Evolutionary conservation across 2,329 filamentous ascomycete genomes (phyloP).

Genomic region (Leptodontidium sp.): DNA sequence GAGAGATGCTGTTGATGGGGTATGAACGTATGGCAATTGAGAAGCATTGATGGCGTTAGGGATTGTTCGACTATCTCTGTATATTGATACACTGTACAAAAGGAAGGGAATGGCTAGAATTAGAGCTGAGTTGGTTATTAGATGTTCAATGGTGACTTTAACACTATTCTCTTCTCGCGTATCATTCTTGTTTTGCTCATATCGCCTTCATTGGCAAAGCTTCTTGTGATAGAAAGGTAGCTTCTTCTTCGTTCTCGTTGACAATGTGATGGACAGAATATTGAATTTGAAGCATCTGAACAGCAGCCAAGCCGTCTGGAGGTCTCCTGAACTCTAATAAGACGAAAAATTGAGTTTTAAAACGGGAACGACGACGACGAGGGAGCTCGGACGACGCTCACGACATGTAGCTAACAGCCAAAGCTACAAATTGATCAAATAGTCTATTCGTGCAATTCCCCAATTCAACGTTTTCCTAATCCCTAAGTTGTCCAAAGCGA

Average conservation of each 20-base stretch:
- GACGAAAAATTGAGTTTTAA: too few species aligned
- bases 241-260: too few species aligned
- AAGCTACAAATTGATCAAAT: neutral
- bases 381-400: neutral
- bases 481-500: slow-evolving; percentile 17
- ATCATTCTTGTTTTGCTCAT: too few species aligned
- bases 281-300: too few species aligned
- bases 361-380: too few species aligned
- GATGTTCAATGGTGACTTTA: slow-evolving; percentile 1
- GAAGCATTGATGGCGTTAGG: slow-evolving; percentile 25
- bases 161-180: too few species aligned
- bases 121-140: neutral
- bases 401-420: neutral
- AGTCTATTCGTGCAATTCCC: slow-evolving; percentile 14
- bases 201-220: too few species aligned
- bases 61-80: slow-evolving; percentile 17
- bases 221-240: too few species aligned
- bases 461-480: slow-evolving; percentile 13
- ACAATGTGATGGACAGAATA: too few species aligned
- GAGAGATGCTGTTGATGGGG: neutral
- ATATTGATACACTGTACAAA: slow-evolving; percentile 21
- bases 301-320: too few species aligned
- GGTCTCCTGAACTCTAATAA: too few species aligned
- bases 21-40: neutral
- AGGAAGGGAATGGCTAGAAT: neutral